phyloP scores from a whole-genome alignment of 1,284 basidiomycete species.

The Puccinia coronata region DNA sequence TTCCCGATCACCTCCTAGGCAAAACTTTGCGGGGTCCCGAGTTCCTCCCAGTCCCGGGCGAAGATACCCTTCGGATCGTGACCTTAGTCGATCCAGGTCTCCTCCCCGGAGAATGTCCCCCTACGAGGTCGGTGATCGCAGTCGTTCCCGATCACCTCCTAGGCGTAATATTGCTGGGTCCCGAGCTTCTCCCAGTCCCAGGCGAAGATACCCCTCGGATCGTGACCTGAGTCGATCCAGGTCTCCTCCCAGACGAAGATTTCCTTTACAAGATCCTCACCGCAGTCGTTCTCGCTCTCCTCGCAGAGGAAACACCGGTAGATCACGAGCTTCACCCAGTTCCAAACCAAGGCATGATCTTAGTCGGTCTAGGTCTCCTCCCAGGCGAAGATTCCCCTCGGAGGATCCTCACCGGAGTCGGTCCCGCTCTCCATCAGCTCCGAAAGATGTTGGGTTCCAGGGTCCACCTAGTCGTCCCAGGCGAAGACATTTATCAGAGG shows the following conservation, averaged over 20 bases:
- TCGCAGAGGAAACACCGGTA: neutral
- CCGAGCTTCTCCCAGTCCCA: neutral
- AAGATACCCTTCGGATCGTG: neutral
- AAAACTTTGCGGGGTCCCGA: neutral
- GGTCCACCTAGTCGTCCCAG: conserved; percentile 9
- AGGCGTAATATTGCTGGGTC: neutral
- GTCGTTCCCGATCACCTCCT: conserved; percentile 8
- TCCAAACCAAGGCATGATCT: neutral
- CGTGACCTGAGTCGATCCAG: neutral
- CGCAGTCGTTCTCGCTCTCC: neutral
- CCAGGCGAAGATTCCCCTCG: neutral
- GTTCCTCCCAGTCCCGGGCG: conserved; percentile 10
- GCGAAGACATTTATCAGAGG: no score
- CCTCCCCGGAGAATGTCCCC: neutral
- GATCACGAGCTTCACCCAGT: neutral
- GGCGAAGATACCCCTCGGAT: neutral
- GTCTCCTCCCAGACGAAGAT: conserved; percentile 16
- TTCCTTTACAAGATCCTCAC: neutral
- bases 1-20: conserved; percentile 11
- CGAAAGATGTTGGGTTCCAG: neutral
- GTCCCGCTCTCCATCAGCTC: neutral
- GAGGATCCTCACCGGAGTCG: neutral
- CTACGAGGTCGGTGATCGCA: neutral
- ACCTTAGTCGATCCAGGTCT: conserved; percentile 13
- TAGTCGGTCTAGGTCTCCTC: neutral